phyloP scores from a whole-genome alignment of 148 eudicot genomes.

The Arctostaphylos glauca region DNA sequence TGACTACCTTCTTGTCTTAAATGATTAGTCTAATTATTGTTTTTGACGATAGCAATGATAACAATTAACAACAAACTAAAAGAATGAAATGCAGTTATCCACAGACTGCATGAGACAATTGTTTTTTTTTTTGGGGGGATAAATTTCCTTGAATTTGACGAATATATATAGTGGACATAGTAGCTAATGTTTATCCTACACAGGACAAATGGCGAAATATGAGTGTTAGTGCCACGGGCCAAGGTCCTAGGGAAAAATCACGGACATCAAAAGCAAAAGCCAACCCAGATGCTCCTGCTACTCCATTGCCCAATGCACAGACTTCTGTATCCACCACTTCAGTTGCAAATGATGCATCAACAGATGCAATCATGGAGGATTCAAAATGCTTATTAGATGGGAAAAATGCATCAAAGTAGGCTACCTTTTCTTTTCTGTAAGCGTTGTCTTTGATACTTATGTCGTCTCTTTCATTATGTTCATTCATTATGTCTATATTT shows the following conservation, averaged over 20 bases:
- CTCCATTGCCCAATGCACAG: conserved; percentile 29
- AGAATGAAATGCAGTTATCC: neutral
- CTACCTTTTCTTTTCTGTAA: neutral
- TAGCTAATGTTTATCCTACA: conserved; percentile 14
- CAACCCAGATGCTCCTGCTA: conserved; percentile 39
- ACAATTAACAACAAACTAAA: too few species aligned
- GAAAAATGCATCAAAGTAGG: conserved; percentile 62
- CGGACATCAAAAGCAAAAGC: conserved; percentile 50
- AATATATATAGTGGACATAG: neutral
- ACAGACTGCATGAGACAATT: neutral
- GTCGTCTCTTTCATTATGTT: neutral
- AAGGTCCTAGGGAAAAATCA: conserved; percentile 64
- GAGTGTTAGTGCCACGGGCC: conserved; percentile 65
- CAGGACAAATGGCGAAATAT: conserved; percentile 98
- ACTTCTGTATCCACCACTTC: conserved; percentile 30
- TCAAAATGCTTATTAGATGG: conserved; percentile 51
- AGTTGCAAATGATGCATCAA: conserved; percentile 31
- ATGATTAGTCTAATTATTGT: neutral
- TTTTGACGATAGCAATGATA: too few species aligned
- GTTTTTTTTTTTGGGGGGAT: neutral
- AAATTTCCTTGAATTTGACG: neutral
- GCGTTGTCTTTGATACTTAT: neutral
- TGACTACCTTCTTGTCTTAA: neutral
- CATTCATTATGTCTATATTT: neutral
- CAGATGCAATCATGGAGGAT: conserved; percentile 54